Evolutionary conservation across 179 eudicot species (phyloP).

Genomic region (Amaranthus tricolor): DNA sequence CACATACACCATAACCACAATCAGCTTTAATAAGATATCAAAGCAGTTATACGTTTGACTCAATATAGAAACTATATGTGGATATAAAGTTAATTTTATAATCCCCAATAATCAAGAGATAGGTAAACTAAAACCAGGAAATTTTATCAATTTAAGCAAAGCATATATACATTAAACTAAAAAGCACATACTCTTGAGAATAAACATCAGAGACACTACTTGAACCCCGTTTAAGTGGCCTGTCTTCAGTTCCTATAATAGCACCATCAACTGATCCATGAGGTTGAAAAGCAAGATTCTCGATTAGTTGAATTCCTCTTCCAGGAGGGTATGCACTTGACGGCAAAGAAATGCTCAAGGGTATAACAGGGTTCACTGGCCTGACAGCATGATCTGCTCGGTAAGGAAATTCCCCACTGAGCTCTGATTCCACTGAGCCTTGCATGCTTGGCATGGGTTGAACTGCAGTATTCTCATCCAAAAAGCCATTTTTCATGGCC

Average conservation of each 20-base stretch:
- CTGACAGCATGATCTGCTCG: slow-evolving; percentile 35
- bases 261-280: slow-evolving; percentile 39
- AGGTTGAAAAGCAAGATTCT: slow-evolving; percentile 40
- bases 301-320: slow-evolving; percentile 36
- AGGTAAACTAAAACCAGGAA: background rate
- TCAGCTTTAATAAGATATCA: background rate
- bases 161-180: background rate
- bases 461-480: slow-evolving; percentile 44
- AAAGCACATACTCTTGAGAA: slow-evolving; percentile 60
- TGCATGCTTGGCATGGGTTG: slow-evolving; percentile 41
- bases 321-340: slow-evolving; percentile 37
- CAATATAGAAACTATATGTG: background rate
- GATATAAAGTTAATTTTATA: background rate
- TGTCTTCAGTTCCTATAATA: slow-evolving; percentile 40
- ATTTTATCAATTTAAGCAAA: background rate
- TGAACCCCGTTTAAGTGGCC: slow-evolving; percentile 38
- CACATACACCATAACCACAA: too few species aligned
- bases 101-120: background rate
- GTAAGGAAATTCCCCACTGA: slow-evolving; percentile 40
- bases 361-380: slow-evolving; percentile 37
- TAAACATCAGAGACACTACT: slow-evolving; percentile 54
- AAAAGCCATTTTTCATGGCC: slow-evolving; percentile 43
- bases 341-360: slow-evolving; percentile 36
- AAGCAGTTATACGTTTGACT: background rate
- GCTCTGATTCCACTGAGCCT: slow-evolving; percentile 47